Percentiles rank a stretch among this genome's conserved stretches.
Conservation (phyloP, 352 stramenopile genomes). For the Globisporangium abappressorium region DNA sequence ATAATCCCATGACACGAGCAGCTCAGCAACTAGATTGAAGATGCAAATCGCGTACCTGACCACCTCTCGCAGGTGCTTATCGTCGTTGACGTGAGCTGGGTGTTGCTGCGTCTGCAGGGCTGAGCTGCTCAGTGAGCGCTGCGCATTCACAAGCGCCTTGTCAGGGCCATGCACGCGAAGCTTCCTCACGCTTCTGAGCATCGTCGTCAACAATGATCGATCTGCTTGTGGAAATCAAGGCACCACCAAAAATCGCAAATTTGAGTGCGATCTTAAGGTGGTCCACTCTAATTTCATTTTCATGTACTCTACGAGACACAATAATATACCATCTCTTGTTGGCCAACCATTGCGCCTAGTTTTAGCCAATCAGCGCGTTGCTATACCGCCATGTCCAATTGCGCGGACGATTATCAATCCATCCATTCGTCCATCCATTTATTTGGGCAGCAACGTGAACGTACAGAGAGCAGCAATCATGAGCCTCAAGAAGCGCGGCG, state of each 20-base stretch:
- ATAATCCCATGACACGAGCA: not conserved
- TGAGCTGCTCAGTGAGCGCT: slow-evolving; percentile 3
- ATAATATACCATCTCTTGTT: slow-evolving; percentile 17
- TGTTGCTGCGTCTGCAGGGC: not conserved
- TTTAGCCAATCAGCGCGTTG: slow-evolving; percentile 20
- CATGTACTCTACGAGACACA: slow-evolving; percentile 23
- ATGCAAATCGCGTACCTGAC: slow-evolving; percentile 7
- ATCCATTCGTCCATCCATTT: slow-evolving; percentile 12
- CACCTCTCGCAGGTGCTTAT: slow-evolving; percentile 12
- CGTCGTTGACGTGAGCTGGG: not conserved
- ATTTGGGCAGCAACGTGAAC: not conserved
- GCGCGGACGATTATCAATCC: slow-evolving; percentile 8
- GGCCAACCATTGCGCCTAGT: slow-evolving; percentile 13
- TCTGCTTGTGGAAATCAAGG: not conserved
- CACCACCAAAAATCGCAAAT: slow-evolving; percentile 16
- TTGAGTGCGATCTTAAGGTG: slow-evolving; percentile 15
- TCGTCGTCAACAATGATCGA: not conserved
- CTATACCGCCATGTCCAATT: slow-evolving; percentile 7
- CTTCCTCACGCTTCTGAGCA: slow-evolving; percentile 15
- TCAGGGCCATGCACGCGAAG: not conserved
- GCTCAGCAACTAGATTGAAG: not conserved
- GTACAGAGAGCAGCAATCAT: slow-evolving; percentile 26
- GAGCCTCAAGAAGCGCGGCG: slow-evolving; percentile 75
- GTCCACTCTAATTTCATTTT: slow-evolving; percentile 5
- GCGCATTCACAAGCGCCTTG: not conserved